Evolutionary conservation across 2,329 filamentous ascomycete species (phyloP).

Genomic region (Alternaria arborescens): DNA sequence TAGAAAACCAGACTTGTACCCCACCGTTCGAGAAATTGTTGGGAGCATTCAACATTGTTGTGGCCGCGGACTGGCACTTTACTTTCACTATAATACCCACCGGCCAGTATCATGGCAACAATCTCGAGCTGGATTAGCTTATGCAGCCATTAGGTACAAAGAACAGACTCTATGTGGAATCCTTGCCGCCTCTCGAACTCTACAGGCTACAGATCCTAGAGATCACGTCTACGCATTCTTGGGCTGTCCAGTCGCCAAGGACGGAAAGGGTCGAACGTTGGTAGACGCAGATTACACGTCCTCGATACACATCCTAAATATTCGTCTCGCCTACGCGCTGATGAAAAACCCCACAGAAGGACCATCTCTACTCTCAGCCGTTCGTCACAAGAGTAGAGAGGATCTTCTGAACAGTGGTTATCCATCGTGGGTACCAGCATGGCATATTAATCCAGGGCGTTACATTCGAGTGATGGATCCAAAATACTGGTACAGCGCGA

Average conservation of each 20-base stretch:
- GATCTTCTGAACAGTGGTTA: fast-evolving
- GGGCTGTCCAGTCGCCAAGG: neutral
- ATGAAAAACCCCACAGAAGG: neutral
- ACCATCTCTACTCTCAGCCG: fast-evolving
- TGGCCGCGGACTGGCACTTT: fast-evolving
- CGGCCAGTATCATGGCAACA: neutral
- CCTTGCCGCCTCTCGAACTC: fast-evolving
- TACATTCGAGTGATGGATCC: too few species aligned
- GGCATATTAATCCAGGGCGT: too few species aligned
- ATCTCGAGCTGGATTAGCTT: fast-evolving
- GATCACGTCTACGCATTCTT: neutral
- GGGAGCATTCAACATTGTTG: neutral
- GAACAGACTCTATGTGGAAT: fast-evolving
- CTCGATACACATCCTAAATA: neutral
- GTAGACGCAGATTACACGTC: neutral
- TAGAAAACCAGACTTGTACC: fast-evolving
- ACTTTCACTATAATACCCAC: fast-evolving
- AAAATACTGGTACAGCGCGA: neutral
- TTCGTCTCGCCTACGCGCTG: neutral
- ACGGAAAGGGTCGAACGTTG: fast-evolving
- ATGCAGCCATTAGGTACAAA: fast-evolving
- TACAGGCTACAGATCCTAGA: neutral
- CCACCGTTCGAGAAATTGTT: fast-evolving
- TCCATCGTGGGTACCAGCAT: neutral
- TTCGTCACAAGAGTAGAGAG: fast-evolving